Evolutionary conservation across 495 filamentous ascomycete genomes (phyloP), one percentile per base, ranked within the genome.

Genomic region (Penicillium cataractarum): DNA sequence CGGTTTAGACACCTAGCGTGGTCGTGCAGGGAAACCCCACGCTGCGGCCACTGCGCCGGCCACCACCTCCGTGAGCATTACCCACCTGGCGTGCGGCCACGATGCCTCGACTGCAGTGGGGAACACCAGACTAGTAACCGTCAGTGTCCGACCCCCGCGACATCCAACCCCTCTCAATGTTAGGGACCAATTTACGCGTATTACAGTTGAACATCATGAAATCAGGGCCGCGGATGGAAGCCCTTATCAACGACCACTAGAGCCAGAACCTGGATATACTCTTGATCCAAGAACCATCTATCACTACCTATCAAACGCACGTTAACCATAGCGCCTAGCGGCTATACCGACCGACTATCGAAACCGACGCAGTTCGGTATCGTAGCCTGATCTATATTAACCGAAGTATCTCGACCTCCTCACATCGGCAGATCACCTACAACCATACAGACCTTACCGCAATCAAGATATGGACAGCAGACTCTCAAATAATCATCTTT

Each of bases 171-270:
- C 8, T 17, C 24, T 10, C 33, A 63, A 70, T 75, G 56, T 61
- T 66, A 60, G 57, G 60, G 42, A 59, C 9, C 53, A 75, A 70
- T 54, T 65, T 75, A 13, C 61, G 58, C 22, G 13, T 74, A 29
- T 59, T 75, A 63, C 55, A 75, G 63, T 48, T 73, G 62, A 73
- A 75, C 40, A 73, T 69, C 0, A 64, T 61, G 65, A 70, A 73
- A 65, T 71, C 63, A 0, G 61, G 62, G 49, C 35, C 64, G 54
- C 54, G 65, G 26, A 73, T 75, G 50, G 67, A 75, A 49, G 71
- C 69, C 42, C 66, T 75, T 9, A 71, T 75, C 44, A 75, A 75
- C 40, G 61, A 75, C 32, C 64, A 42, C 19, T 33, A 71, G 9
- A 75, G 37, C 24, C 61, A 73, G 48, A 61, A 64, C 35, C 61